Conservation (phyloP, 208 protist species). For the Endotrypanum monterogeii region DNA sequence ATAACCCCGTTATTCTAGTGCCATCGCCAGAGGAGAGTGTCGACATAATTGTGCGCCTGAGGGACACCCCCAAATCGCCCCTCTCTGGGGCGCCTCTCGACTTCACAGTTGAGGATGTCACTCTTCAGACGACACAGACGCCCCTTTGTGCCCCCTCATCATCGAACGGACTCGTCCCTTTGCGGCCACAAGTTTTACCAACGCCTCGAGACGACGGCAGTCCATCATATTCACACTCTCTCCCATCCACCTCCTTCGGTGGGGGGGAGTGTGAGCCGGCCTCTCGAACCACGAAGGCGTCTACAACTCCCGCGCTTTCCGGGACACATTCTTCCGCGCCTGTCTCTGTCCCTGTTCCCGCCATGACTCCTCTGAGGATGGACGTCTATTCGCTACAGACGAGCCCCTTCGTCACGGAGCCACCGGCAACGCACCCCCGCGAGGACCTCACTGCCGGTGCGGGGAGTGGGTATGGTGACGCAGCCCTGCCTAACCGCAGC, state of each 20-base stretch:
- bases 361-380: no score
- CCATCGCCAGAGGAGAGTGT: slow-evolving; percentile 31
- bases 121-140: slow-evolving; percentile 20
- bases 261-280: background rate
- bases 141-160: slow-evolving; percentile 1
- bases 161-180: background rate
- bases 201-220: background rate
- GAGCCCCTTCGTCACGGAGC: background rate
- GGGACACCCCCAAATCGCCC: background rate
- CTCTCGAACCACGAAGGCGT: background rate
- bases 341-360: background rate
- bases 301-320: background rate
- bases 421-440: background rate
- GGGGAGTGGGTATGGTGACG: background rate
- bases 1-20: background rate
- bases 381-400: background rate
- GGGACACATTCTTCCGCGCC: background rate
- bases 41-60: slow-evolving; percentile 44
- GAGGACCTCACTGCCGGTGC: background rate
- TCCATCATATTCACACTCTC: background rate
- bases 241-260: background rate
- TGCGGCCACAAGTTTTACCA: background rate
- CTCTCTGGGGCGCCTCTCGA: slow-evolving; percentile 8
- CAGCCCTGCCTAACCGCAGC: background rate
- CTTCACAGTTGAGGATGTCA: slow-evolving; percentile 21